These are phyloP conservation scores for Lipomyces mesembrius DNA, from an alignment of 805 yeast species.

Conservation along the genomic window DNA sequence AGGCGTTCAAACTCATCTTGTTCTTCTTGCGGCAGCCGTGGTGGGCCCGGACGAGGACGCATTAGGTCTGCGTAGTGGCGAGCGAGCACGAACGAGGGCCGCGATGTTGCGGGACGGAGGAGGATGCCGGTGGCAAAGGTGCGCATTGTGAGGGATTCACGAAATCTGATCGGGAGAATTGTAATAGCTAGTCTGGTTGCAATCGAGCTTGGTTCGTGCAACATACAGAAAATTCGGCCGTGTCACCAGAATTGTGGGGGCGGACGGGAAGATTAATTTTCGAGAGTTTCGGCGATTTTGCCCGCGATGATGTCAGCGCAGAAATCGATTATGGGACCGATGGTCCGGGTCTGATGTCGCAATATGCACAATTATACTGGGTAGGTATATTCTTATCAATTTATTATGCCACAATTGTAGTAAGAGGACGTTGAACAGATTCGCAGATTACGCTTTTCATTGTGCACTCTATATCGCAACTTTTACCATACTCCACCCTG, in stretches of 20 bases:
- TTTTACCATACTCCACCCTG: background rate
- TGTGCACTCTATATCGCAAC: background rate
- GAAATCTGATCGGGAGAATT: background rate
- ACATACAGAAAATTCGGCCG: too few relatives aligned
- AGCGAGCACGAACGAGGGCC: background rate
- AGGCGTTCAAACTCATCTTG: conserved; percentile 91
- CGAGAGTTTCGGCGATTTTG: too few relatives aligned
- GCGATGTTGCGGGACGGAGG: background rate
- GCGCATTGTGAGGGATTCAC: background rate
- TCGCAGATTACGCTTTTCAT: background rate
- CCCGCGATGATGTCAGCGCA: too few relatives aligned
- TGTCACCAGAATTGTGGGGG: too few relatives aligned
- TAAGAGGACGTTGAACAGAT: background rate
- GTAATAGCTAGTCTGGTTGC: background rate
- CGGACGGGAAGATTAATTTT: too few relatives aligned
- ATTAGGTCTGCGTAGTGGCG: conserved; percentile 23
- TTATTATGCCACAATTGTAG: background rate
- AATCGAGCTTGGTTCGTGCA: background rate
- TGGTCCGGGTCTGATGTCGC: too few relatives aligned
- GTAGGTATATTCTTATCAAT: too few relatives aligned
- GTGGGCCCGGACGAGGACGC: conserved; percentile 57
- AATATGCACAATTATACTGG: too few relatives aligned
- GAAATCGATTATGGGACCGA: too few relatives aligned
- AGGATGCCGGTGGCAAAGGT: background rate
- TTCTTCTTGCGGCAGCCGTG: conserved; percentile 73